A percentile compares a stretch with the other conserved stretches of the same genome.
phyloP scores from a whole-genome alignment of 2,329 filamentous ascomycete species.

The Hypoxylon sp. region DNA sequence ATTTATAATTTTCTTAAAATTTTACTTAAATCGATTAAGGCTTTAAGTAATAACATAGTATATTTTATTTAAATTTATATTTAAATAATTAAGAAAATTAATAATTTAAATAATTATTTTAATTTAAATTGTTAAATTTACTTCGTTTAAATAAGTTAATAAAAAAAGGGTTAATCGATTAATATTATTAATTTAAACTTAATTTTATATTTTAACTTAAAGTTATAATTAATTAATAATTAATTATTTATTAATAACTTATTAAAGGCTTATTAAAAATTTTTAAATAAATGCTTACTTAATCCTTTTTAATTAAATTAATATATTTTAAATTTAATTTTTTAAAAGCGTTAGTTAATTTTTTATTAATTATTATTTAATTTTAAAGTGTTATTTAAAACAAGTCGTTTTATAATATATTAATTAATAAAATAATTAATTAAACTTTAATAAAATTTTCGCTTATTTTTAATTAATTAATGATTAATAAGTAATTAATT shows the following conservation, averaged over 20 bases:
- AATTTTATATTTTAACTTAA: too few relatives aligned
- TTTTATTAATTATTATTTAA: not conserved
- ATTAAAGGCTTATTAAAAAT: not conserved
- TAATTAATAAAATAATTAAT: not conserved
- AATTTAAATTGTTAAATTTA: too few relatives aligned
- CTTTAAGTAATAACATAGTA: too few relatives aligned
- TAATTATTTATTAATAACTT: not conserved
- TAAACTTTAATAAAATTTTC: not conserved
- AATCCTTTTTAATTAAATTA: not conserved
- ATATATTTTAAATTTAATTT: not conserved
- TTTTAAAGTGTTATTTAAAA: not conserved
- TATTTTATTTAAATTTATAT: too few relatives aligned
- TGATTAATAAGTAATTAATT: not conserved
- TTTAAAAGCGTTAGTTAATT: not conserved
- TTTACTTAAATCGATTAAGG: too few relatives aligned
- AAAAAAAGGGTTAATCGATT: too few relatives aligned
- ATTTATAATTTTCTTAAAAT: too few relatives aligned
- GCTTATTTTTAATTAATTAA: not conserved
- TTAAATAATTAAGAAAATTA: too few relatives aligned
- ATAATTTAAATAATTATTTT: too few relatives aligned
- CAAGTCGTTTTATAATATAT: not conserved
- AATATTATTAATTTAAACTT: too few relatives aligned
- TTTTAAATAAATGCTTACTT: not conserved
- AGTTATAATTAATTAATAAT: not conserved
- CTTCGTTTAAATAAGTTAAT: too few relatives aligned